Conservation (phyloP, 202 grass and related monocot species). For the Tripidium arundinaceum region DNA sequence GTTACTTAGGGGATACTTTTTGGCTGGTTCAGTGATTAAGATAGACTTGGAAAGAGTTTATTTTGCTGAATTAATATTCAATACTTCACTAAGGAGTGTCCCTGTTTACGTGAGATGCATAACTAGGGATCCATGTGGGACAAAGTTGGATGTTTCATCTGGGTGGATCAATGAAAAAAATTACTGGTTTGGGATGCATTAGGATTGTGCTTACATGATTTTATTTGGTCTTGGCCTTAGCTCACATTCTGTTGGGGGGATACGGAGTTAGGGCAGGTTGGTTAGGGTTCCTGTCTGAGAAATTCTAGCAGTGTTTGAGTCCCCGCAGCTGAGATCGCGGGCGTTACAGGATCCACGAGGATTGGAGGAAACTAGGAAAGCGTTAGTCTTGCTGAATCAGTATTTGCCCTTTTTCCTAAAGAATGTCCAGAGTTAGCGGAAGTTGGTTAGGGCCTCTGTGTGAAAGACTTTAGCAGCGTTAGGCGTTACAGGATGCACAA, state of each 20-base stretch:
- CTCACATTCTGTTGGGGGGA: background rate
- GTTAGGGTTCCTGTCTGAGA: background rate
- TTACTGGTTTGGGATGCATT: background rate
- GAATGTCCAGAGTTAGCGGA: background rate
- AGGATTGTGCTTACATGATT: background rate
- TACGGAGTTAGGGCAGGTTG: background rate
- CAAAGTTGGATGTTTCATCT: background rate
- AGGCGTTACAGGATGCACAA: background rate
- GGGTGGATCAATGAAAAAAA: background rate
- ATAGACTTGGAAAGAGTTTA: background rate
- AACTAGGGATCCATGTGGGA: background rate
- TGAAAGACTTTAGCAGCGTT: background rate
- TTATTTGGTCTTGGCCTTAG: background rate
- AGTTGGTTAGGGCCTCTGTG: background rate
- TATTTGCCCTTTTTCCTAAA: background rate
- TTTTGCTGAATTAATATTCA: background rate
- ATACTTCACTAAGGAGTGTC: background rate
- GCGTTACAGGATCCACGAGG: background rate
- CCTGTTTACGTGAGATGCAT: background rate
- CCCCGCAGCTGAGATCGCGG: background rate
- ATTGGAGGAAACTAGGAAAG: background rate
- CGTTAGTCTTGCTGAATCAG: background rate
- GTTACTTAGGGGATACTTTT: background rate
- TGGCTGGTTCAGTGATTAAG: background rate
- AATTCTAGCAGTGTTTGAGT: background rate